A percentile compares a stretch with the other conserved stretches of the same genome.
phyloP scores from a whole-genome alignment of 2,329 filamentous ascomycete species.

The Penicillium thymicola region DNA sequence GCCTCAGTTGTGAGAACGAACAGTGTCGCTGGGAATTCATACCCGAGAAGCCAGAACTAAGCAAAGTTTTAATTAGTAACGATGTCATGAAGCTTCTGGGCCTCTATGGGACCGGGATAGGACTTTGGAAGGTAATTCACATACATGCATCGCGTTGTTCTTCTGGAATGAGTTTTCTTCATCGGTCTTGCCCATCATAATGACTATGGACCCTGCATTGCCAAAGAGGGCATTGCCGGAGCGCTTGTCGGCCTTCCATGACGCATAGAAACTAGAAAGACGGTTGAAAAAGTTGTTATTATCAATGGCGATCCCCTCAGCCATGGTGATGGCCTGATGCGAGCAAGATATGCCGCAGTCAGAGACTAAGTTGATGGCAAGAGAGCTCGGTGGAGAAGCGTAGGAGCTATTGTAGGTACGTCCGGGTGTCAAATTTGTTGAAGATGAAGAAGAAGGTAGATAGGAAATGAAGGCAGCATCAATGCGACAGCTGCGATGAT shows the following conservation, averaged over 20 bases:
- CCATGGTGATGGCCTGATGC: conserved; percentile 46
- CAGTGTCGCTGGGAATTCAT: conserved; percentile 95
- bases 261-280: conserved; percentile 76
- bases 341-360: conserved; percentile 17
- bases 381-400: not conserved
- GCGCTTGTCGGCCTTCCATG: conserved; percentile 96
- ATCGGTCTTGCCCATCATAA: conserved; percentile 93
- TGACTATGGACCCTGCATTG: conserved; percentile 79
- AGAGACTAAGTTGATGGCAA: conserved; percentile 2
- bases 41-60: conserved; percentile 96
- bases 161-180: conserved; percentile 86
- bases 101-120: not conserved
- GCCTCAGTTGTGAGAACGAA: conserved; percentile 87
- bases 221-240: conserved; percentile 79
- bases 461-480: not conserved
- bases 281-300: conserved; percentile 91
- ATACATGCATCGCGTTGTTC: conserved; percentile 92
- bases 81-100: not conserved
- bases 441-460: conserved; percentile 3
- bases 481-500: not conserved
- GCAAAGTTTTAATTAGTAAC: conserved; percentile 8
- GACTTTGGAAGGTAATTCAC: conserved; percentile 33
- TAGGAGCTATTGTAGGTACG: not conserved
- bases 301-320: conserved; percentile 90
- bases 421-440: not conserved